Base-by-base conservation (phyloP, 495 filamentous ascomycete genomes). In the Lasiosphaeriaceae sp. region DNA sequence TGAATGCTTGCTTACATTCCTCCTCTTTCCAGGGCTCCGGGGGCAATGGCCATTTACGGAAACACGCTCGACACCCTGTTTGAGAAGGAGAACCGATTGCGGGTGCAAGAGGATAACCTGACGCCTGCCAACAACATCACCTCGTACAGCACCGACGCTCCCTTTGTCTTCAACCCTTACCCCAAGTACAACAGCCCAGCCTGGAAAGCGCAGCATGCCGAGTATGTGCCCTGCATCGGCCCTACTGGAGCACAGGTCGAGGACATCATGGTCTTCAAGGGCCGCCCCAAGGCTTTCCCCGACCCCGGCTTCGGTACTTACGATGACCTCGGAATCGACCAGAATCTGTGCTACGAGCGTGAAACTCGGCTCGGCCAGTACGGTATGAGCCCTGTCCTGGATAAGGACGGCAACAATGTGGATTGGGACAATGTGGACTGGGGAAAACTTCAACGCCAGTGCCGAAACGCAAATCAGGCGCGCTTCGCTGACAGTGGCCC, bases 301-400 rank as follows among this genome's bases (percentile, higher is more conserved):
- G 84, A 90, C 9, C 82, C 90, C 16, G 79, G 85, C 1, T 86
- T 95, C 61, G 94, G 94, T 0, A 88, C 86, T 22, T 89, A 94
- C 68, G 75, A 80, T 6, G 68, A 87, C 47, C 69, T 96, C 19
- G 87, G 86, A 0, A 77, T 96, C 44, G 83, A 86, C 49, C 80
- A 89, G 49, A 85, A 94, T 65, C 74, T 97, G 45, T 98, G 94
- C 74, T 98, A 94, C 69, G 94, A 97, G 64, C 80, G 94, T 8
- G 90, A 89, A 67, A 92, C 91, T 20, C 80, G 92, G 44, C 72
- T 96, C 16, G 90, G 90, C 0, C 83, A 85, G 14, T 98, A 97
- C 65, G 92, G 92, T 0, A 77, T 86, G 53, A 81, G 82, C 14
- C 62, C 73, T 12, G 65, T 68, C 7, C 49, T 60, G 22, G 67